Evolutionary conservation across 257 asterid genomes (phyloP), one percentile per base, ranked within the genome.

Genomic region (Capsicum chinense): DNA sequence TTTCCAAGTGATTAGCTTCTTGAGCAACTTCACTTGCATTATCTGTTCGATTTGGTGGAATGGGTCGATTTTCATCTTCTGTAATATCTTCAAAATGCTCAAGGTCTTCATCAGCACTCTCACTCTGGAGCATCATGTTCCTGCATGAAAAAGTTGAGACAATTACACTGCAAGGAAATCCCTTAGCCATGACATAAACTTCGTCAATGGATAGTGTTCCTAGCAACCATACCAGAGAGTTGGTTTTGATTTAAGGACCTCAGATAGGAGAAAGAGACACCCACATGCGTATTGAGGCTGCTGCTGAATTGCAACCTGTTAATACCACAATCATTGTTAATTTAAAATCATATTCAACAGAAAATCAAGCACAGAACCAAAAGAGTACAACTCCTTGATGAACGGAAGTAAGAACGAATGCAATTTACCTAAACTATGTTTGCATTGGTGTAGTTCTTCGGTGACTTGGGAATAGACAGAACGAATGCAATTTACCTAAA

Each of bases 231-330:
- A 96, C 99, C 99, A 96, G 67, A 96, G 95, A 87, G 98, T 93
- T 47, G 97, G 97, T 50, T 93, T 95, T 58, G 97, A 96, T 90
- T 93, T 96, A 84, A 96, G 98, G 83, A 92, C 97, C 92, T 96
- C 99, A 71, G 98, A 96, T 73, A 96, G 92, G 87, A 96, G 89
- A 87, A 94, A 96, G 81, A 96, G 98, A 89, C 94, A 94, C 60
- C 98, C 99, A 83, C 99, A 94, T 56, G 99, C 97, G 89, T 94
- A 91, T 81, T 96, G 99, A 86, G 99, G 98, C n/a, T 96, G 95
- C 89, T 92, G 97, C 86, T 96, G 99, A 42, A 96, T 89, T 58
- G 95, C 92, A 83, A 94, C 94, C 99, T 96, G 89, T 69, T 71
- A 16, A 83, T 17, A 56, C 78, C 33, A 79, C 37, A 35, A 73